These are phyloP conservation scores for Houttuynia cordata DNA, from an alignment of 164 flowering plant genomes.

Conservation along the genomic window DNA sequence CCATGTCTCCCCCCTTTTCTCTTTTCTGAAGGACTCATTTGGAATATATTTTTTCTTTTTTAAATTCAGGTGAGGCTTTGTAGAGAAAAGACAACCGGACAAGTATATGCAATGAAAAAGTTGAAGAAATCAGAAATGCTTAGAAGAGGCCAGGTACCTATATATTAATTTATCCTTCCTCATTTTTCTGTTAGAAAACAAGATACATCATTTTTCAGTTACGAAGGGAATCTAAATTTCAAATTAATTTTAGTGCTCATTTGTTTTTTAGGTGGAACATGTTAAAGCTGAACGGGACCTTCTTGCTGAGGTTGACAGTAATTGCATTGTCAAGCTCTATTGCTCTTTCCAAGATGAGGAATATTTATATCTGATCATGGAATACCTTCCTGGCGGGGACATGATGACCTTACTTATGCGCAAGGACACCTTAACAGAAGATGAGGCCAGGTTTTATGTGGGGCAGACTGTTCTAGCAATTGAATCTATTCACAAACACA, in stretches of 20 bases:
- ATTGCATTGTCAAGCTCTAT: constrained; percentile 33
- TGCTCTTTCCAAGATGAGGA: constrained; percentile 42
- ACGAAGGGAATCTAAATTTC: too few relatives aligned
- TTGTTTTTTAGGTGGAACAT: constrained; percentile 34
- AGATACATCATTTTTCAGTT: too few relatives aligned
- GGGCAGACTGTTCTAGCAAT: constrained; percentile 37
- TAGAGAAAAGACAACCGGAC: constrained; percentile 22
- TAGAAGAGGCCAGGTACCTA: constrained; percentile 15
- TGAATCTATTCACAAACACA: constrained; percentile 41
- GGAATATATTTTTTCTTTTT: too few relatives aligned
- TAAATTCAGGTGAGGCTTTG: constrained; percentile 11
- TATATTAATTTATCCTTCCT: too few relatives aligned
- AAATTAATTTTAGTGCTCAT: too few relatives aligned
- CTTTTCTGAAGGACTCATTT: too few relatives aligned
- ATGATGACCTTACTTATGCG: constrained; percentile 45
- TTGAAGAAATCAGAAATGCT: constrained; percentile 27
- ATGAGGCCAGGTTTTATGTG: constrained; percentile 36
- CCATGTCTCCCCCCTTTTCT: too few relatives aligned
- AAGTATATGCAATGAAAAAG: constrained; percentile 29
- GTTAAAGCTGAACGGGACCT: constrained; percentile 40
- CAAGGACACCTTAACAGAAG: constrained; percentile 34
- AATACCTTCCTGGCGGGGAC: constrained; percentile 44
- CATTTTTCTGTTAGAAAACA: too few relatives aligned
- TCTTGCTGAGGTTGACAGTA: constrained; percentile 40
- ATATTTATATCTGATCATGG: constrained; percentile 33